Evolutionary conservation across 257 asterid species (phyloP).

Genomic region (Catharanthus roseus): DNA sequence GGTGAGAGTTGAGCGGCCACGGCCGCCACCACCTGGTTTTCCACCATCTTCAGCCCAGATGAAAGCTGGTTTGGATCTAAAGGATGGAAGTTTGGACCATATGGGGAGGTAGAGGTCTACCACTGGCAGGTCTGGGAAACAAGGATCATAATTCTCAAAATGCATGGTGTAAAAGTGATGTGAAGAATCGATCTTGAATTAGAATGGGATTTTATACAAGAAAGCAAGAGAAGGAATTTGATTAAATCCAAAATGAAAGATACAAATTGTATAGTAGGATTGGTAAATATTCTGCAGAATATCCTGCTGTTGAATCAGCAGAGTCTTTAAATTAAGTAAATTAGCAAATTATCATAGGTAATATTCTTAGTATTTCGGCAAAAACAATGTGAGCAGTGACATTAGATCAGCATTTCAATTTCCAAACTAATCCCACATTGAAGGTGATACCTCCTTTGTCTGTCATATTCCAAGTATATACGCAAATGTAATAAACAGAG

Average conservation of each 20-base stretch:
- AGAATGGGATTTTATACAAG: background rate
- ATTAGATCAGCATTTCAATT: background rate
- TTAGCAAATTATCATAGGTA: background rate
- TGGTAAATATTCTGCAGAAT: conserved; percentile 8
- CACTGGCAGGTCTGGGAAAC: conserved; percentile 65
- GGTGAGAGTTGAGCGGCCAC: conserved; percentile 29
- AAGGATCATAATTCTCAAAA: conserved; percentile 57
- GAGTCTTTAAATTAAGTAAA: background rate
- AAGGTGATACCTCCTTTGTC: too few relatives aligned
- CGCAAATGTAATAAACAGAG: too few relatives aligned
- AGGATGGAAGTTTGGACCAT: conserved; percentile 54
- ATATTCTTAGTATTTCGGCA: background rate
- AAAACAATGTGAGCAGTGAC: background rate
- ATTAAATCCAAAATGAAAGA: background rate
- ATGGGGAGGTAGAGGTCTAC: conserved; percentile 57
- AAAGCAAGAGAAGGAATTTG: background rate
- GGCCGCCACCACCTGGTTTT: too few relatives aligned
- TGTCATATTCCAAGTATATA: too few relatives aligned
- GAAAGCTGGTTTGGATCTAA: conserved; percentile 59
- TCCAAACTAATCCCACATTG: too few relatives aligned
- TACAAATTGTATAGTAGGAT: background rate
- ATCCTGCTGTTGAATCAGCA: background rate
- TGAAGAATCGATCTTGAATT: background rate
- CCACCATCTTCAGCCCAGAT: conserved; percentile 46
- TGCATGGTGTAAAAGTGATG: conserved; percentile 20